Evolutionary conservation across 768 basidiomycete species (phyloP).

Genomic region (Lactarius sanguifluus): DNA sequence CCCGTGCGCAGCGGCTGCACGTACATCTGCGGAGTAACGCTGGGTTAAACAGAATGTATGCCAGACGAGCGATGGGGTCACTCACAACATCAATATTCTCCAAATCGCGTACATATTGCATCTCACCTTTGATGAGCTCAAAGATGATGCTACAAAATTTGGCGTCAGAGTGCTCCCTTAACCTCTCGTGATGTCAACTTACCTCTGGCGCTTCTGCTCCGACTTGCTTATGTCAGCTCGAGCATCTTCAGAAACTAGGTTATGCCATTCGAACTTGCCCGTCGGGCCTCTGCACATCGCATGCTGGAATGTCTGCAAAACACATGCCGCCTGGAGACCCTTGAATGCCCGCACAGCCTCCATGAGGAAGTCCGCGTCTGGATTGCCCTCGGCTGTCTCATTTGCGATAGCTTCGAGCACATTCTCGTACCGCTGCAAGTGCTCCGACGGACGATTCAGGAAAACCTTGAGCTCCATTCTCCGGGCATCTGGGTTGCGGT

Average conservation of each 20-base stretch:
- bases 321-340: conserved; percentile 75
- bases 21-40: conserved; percentile 60
- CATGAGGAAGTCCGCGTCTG: conserved; percentile 78
- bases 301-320: conserved; percentile 86
- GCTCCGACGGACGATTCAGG: conserved; percentile 75
- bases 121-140: conserved; percentile 93
- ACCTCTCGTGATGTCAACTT: conserved; percentile 35
- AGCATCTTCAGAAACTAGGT: conserved; percentile 71
- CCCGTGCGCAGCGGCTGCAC: conserved; percentile 68
- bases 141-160: conserved; percentile 70
- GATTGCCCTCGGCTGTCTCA: conserved; percentile 77
- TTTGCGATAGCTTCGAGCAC: conserved; percentile 82
- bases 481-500: conserved; percentile 53
- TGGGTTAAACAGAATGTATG: background rate
- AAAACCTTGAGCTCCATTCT: conserved; percentile 76
- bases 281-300: conserved; percentile 82
- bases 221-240: conserved; percentile 62
- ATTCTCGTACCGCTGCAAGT: conserved; percentile 81
- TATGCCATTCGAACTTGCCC: conserved; percentile 88
- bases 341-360: conserved; percentile 85
- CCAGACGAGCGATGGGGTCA: background rate
- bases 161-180: background rate
- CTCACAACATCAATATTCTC: conserved; percentile 79
- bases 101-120: conserved; percentile 91
- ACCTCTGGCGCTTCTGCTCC: conserved; percentile 85